Conservation (phyloP, 495 filamentous ascomycete species). For the Aspergillus ellipticus region DNA sequence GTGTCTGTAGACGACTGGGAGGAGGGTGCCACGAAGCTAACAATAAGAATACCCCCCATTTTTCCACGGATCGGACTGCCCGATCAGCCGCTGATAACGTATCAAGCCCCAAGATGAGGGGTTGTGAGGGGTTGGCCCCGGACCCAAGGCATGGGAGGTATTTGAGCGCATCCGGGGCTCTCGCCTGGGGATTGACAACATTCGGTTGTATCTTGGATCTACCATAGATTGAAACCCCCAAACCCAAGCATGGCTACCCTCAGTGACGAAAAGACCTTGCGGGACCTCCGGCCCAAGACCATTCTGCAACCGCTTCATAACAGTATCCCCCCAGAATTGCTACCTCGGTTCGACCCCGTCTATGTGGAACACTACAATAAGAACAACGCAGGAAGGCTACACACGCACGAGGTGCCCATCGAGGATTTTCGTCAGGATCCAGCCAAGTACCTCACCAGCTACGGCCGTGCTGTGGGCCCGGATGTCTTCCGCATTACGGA, state of each 20-base stretch:
- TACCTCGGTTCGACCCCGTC: constrained; percentile 30
- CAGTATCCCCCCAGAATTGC: constrained; percentile 32
- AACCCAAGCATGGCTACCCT: constrained; percentile 11
- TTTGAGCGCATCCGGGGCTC: too few species aligned
- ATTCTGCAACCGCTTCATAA: constrained; percentile 34
- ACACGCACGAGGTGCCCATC: constrained; percentile 41
- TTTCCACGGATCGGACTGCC: neutral
- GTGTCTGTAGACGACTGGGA: neutral
- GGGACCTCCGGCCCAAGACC: constrained; percentile 19
- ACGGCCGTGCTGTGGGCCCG: constrained; percentile 32
- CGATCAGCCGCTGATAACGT: neutral
- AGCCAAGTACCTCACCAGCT: constrained; percentile 29
- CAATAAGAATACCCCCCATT: neutral
- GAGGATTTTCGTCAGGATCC: constrained; percentile 43
- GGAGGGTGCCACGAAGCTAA: neutral
- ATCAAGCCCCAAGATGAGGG: neutral
- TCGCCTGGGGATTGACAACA: too few species aligned
- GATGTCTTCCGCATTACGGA: constrained; percentile 38
- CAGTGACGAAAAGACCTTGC: constrained; percentile 16
- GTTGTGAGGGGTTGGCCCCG: neutral
- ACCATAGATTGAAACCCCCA: neutral
- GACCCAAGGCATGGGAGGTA: neutral
- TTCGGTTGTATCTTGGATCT: neutral
- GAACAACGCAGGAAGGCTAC: constrained; percentile 37
- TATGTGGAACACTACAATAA: constrained; percentile 38